Base-by-base conservation (phyloP, 2,329 filamentous ascomycete genomes). In the Geosmithia flava region DNA sequence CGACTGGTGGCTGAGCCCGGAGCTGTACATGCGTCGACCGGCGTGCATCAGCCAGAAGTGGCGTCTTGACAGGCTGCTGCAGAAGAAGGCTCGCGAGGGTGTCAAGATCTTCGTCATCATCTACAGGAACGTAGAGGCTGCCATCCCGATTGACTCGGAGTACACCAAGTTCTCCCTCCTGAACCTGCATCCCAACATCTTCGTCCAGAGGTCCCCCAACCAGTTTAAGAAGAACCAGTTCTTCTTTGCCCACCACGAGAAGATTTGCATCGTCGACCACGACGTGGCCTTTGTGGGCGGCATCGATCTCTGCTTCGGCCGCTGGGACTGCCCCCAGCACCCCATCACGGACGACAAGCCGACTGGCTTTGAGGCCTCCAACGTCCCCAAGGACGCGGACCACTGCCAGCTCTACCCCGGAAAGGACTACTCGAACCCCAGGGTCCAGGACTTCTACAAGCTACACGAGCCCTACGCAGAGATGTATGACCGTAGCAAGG, bases 201-300 rank as follows among this genome's bases (percentile, higher is more conserved):
- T 95, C 57, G 89, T 98, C 15, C 89, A 97, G 61, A 76, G 93
- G 58, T 97, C 93, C 3, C 93, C 93, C 0, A 96, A 98, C 57
- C 93, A 98, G 65, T 90, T 97, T 67, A 87, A 95, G 59, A 95
- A 98, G 68, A 97, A 97, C 58, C 95, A 95, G 44, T 98, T 98
- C 70, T 98, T 98, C 72, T 98, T 94, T 74, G 93, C 93, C 1
- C 93, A 98, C 61, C 93, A 98, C 66, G 93, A 98, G 64, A 98
- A 98, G 67, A 78, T 98, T n/a, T 91, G 89, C 59, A 81, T 98
- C 41, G 86, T 98, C 17, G 93, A 98, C 61, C 93, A 97, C 59
- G 93, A 91, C 48, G 81, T 97, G 46, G 93, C 91, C 11, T 97
- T 98, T 62, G 83, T 95, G 45, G 93, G 93, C 51, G 93, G 93